Base-by-base conservation (phyloP, 345 rosid species). In the Eucalyptus coolabah region DNA sequence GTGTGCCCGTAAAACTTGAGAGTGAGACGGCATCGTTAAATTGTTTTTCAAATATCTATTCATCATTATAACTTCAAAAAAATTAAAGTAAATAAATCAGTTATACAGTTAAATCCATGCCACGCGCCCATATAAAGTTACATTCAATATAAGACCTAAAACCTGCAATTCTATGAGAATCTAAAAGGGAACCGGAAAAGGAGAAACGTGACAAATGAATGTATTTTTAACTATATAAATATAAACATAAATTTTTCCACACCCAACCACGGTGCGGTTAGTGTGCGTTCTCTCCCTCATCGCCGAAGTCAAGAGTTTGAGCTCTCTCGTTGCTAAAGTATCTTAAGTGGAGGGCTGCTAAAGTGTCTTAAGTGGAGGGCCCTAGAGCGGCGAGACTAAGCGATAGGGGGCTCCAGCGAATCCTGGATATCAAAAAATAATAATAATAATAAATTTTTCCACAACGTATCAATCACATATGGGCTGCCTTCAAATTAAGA, bases 251-350 rank as follows among this genome's bases (percentile, higher is more conserved):
- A 30, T 65, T 65, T 32, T 4, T n/a, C 72, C 18, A 15, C 51
- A 50, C 18, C 51, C 51, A 50, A 50, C 2, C 17, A 49, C 3
- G 0, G 51, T 50, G 6, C 3, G 14, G 1, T 5, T 50, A 7
- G 0, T 50, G 17, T 50, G 51, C 0, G 0, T 50, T 50, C 1
- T 50, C 18, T 50, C 7, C 1, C 17, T 14, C 3, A 50, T 50
- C 1, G 0, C 51, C 7, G 0, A 50, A 50, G 1, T 14, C 2
- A 18, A 50, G 7, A 15, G 7, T 50, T 50, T 0, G 1, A 15
- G 1, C 18, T 50, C 18, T 50, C 51, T 50, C 7, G 0, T 50
- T 15, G 18, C 51, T 50, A 50, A 50, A 15, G 1, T 50, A 3
- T 50, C 51, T 50, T 50, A 50, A 50, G 6, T n/a, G n/a, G n/a